Evolutionary conservation across 192 early-diverging fungal species (phyloP).

Genomic region (Mortierella claussenii): DNA sequence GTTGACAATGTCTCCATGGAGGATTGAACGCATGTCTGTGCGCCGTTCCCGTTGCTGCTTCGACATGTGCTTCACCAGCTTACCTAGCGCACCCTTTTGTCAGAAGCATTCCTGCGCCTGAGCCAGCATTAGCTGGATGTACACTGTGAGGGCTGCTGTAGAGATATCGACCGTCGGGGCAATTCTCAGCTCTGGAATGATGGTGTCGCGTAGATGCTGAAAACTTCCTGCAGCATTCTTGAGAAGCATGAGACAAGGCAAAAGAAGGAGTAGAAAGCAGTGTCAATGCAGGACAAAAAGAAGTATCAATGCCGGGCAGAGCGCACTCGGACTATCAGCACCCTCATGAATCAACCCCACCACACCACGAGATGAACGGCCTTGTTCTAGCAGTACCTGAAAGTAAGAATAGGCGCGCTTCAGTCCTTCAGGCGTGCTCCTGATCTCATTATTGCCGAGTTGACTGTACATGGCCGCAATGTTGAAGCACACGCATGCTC

Average conservation of each 20-base stretch:
- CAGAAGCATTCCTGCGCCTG: constrained; percentile 96
- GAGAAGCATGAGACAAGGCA: not conserved
- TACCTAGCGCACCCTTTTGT: constrained; percentile 79
- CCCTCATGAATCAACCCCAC: no score
- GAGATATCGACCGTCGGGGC: constrained; percentile 78
- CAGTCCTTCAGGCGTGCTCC: constrained; percentile 77
- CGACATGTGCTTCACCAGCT: no score
- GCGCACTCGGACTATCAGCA: no score
- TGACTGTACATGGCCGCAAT: constrained; percentile 89
- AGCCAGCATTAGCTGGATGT: constrained; percentile 84
- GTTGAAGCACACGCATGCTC: constrained; percentile 86
- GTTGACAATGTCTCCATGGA: no score
- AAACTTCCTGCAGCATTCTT: constrained; percentile 85
- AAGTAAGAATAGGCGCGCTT: constrained; percentile 82
- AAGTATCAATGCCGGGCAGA: no score
- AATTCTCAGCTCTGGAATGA: constrained; percentile 72
- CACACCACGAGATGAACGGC: no score
- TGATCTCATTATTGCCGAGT: constrained; percentile 75
- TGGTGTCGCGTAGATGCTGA: constrained; percentile 64
- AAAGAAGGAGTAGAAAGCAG: not conserved
- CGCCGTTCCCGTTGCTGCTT: no score
- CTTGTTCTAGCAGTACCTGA: no score
- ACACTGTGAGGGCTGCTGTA: constrained; percentile 69
- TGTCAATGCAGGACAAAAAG: not conserved
- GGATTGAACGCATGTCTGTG: no score